Evolutionary conservation across 192 early-diverging fungal genomes (phyloP).

Genomic region (Helicostylum pulchrum): DNA sequence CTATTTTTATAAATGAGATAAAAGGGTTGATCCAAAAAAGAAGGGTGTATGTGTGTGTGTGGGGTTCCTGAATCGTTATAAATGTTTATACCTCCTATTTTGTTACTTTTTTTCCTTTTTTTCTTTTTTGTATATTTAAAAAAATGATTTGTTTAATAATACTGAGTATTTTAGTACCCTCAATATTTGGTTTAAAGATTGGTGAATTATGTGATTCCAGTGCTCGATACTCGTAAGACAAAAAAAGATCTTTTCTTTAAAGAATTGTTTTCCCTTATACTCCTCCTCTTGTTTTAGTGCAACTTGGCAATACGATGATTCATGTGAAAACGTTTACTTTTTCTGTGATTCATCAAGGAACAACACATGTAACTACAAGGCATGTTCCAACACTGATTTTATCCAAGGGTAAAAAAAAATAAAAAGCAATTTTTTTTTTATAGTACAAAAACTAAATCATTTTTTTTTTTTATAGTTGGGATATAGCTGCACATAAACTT

Average conservation of each 20-base stretch:
- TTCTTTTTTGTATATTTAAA: neutral
- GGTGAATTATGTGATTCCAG: constrained; percentile 16
- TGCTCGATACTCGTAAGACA: constrained; percentile 7
- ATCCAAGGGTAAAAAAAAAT: constrained; percentile 21
- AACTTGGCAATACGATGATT: constrained; percentile 32
- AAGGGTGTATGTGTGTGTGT: no score
- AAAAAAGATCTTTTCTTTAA: neutral
- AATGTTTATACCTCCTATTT: neutral
- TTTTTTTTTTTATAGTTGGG: constrained; percentile 19
- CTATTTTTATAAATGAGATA: no score
- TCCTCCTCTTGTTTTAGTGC: neutral
- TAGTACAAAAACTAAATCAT: neutral
- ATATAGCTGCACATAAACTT: constrained; percentile 7
- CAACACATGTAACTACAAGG: constrained; percentile 28
- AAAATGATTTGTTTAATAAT: neutral
- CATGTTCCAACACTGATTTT: constrained; percentile 38
- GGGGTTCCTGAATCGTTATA: no score
- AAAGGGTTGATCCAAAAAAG: no score
- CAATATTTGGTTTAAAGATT: constrained; percentile 1
- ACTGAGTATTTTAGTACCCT: neutral
- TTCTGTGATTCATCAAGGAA: constrained; percentile 25
- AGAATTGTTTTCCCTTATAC: neutral
- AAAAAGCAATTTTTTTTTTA: neutral
- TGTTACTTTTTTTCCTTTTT: neutral
- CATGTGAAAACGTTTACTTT: constrained; percentile 31